Evolutionary conservation across 192 early-diverging fungal species (phyloP).

Genomic region (Coemansia sp.): DNA sequence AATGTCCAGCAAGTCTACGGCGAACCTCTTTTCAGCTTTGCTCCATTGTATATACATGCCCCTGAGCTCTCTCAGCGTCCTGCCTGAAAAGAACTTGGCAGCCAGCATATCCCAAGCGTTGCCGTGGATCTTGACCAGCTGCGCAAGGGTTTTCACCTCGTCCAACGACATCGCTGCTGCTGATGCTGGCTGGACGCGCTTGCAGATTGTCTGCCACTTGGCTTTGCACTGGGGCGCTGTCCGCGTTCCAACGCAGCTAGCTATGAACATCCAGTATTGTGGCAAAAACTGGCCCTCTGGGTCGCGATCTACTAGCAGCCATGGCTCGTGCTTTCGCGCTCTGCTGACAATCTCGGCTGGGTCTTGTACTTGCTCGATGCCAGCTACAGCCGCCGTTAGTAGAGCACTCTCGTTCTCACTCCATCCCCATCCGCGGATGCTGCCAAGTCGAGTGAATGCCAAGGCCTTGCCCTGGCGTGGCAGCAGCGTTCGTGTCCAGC

Average conservation of each 20-base stretch:
- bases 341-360: background rate
- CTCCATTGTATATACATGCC: conserved; percentile 24
- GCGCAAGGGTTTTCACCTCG: conserved; percentile 18
- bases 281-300: background rate
- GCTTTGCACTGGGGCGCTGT: conserved; percentile 35
- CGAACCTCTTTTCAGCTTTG: conserved; percentile 15
- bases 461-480: conserved; percentile 32
- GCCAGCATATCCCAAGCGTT: conserved; percentile 23
- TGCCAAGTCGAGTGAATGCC: conserved; percentile 26
- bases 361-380: conserved; percentile 8
- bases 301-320: conserved; percentile 25
- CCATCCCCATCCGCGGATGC: conserved; percentile 40
- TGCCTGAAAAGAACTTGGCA: conserved; percentile 19
- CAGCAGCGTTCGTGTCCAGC: conserved; percentile 36
- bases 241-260: conserved; percentile 38
- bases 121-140: conserved; percentile 28
- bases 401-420: conserved; percentile 13
- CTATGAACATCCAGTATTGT: conserved; percentile 37
- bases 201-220: conserved; percentile 20
- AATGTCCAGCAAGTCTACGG: conserved; percentile 20
- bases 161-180: background rate
- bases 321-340: conserved; percentile 30
- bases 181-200: background rate
- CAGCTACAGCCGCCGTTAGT: conserved; percentile 12
- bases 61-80: background rate